These are phyloP conservation scores for Brassica juncea DNA, from an alignment of 345 rosid species.

Conservation along the genomic window DNA sequence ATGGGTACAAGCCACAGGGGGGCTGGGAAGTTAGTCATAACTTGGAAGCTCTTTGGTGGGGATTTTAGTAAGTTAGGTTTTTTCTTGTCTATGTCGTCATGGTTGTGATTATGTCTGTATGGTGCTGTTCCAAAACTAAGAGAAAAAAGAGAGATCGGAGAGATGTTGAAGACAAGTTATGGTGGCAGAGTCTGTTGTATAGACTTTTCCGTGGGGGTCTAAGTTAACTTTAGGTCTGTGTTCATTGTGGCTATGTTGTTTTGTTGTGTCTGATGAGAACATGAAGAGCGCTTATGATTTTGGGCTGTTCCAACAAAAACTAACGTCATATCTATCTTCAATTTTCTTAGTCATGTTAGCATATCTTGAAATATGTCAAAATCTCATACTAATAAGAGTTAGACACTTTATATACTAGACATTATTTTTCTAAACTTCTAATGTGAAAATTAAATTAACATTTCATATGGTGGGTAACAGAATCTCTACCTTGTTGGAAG, in stretches of 20 bases:
- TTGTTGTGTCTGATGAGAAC: not conserved
- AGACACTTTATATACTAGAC: too few relatives aligned
- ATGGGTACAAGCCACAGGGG: slow-evolving; percentile 7
- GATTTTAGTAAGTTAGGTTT: slow-evolving; percentile 38
- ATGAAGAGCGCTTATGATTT: slow-evolving; percentile 24
- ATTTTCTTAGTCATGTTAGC: not conserved
- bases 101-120: slow-evolving; percentile 33
- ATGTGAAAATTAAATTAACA: not conserved
- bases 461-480: not conserved
- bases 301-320: slow-evolving; percentile 2
- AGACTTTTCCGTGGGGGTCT: slow-evolving; percentile 36
- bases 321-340: slow-evolving; percentile 11
- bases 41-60: slow-evolving; percentile 39
- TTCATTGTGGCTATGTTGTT: slow-evolving; percentile 7
- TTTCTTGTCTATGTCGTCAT: slow-evolving; percentile 25
- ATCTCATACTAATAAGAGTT: too few relatives aligned
- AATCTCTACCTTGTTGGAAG: not conserved
- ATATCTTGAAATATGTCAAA: not conserved
- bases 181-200: slow-evolving; percentile 40
- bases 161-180: slow-evolving; percentile 24
- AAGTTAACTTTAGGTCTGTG: slow-evolving; percentile 34
- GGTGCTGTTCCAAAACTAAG: slow-evolving; percentile 33
- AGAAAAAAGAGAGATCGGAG: slow-evolving; percentile 10
- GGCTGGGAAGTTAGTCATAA: slow-evolving; percentile 23
- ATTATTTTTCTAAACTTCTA: too few relatives aligned